A percentile compares a stretch with the other conserved stretches of the same genome.
phyloP scores from a whole-genome alignment of 1,139 yeast genomes.

The Magnusiomyces tetraspermus region DNA sequence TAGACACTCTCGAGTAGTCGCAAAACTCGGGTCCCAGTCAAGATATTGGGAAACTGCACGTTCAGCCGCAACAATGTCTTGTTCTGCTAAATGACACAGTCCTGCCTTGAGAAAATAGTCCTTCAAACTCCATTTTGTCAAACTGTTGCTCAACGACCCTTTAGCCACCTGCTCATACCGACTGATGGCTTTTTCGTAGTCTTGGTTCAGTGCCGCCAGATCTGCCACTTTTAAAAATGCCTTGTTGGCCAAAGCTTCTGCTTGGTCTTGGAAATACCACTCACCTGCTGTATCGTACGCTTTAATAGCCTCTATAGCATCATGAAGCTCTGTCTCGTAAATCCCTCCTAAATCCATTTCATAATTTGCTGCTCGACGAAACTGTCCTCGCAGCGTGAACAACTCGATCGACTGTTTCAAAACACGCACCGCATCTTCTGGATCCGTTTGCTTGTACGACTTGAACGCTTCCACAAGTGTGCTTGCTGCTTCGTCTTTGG shows the following conservation, averaged over 20 bases:
- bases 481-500: constrained; percentile 87
- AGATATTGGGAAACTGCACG: constrained; percentile 56
- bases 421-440: constrained; percentile 69
- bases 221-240: constrained; percentile 88
- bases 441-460: constrained; percentile 63
- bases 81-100: constrained; percentile 70
- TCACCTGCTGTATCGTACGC: constrained; percentile 93
- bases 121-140: constrained; percentile 85
- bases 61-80: constrained; percentile 75
- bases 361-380: constrained; percentile 91
- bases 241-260: constrained; percentile 83
- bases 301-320: constrained; percentile 56
- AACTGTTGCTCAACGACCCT: constrained; percentile 61
- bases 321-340: constrained; percentile 65
- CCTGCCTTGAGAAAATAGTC: constrained; percentile 83
- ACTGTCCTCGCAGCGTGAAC: constrained; percentile 85
- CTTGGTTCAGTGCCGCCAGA: constrained; percentile 63
- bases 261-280: constrained; percentile 90
- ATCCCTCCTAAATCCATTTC: constrained; percentile 83
- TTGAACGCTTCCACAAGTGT: constrained; percentile 87
- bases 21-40: constrained; percentile 71
- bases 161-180: constrained; percentile 70
- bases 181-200: constrained; percentile 65
- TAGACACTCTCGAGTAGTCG: constrained; percentile 66
- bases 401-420: constrained; percentile 69